phyloP scores from a whole-genome alignment of 2,329 filamentous ascomycete species.

The Epichloe sylvatica region DNA sequence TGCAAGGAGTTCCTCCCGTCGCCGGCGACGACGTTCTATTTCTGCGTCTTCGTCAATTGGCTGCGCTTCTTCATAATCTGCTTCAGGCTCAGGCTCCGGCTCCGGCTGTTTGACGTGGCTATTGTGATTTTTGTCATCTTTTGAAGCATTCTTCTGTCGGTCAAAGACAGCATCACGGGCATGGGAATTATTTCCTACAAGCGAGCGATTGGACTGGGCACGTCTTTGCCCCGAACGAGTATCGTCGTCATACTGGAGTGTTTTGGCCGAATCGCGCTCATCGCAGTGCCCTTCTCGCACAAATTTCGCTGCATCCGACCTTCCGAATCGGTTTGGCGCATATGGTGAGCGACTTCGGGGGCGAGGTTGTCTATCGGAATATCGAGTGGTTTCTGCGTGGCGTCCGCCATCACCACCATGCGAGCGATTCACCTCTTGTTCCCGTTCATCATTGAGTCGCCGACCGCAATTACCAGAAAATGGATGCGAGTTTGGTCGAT shows the following conservation, averaged over 20 bases:
- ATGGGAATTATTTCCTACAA: constrained; percentile 44
- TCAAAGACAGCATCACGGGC: constrained; percentile 52
- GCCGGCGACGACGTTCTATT: constrained; percentile 71
- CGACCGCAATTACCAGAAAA: constrained; percentile 1
- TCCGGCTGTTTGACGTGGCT: constrained; percentile 9
- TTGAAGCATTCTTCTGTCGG: constrained; percentile 37
- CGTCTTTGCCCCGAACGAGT: constrained; percentile 23
- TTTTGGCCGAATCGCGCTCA: constrained; percentile 4
- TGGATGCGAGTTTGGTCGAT: constrained; percentile 29
- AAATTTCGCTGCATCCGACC: constrained; percentile 21
- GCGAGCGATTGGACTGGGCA: constrained; percentile 47
- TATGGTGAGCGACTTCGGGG: constrained; percentile 41
- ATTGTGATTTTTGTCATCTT: constrained; percentile 6
- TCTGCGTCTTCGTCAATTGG: constrained; percentile 68
- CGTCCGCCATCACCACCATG: constrained; percentile 13
- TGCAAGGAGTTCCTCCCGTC: constrained; percentile 71
- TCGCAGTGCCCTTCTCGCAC: constrained; percentile 14
- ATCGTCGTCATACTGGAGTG: constrained; percentile 6
- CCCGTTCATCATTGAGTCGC: constrained; percentile 26
- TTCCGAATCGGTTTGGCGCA: constrained; percentile 23
- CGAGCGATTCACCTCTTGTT: constrained; percentile 14
- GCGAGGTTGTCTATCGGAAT: constrained; percentile 39
- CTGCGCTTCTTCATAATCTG: constrained; percentile 39
- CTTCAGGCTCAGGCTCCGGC: constrained; percentile 23
- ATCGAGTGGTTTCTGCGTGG: constrained; percentile 22